Conservation (phyloP, 2,329 filamentous ascomycete genomes). For the Davidsoniella australis region DNA sequence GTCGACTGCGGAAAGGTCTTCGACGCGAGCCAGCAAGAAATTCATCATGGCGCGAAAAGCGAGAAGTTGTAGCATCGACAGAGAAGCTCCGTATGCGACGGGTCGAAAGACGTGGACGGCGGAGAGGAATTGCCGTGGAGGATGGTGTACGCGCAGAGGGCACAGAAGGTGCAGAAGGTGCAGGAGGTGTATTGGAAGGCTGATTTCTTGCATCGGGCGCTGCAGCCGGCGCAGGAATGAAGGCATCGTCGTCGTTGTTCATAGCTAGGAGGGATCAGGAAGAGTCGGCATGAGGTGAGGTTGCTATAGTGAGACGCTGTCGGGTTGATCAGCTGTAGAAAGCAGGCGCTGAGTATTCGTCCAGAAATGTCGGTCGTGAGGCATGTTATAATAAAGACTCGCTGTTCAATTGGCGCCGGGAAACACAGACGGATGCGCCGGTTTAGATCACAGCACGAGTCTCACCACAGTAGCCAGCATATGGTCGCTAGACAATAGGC, state of each 20-base stretch:
- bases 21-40: constrained; percentile 14
- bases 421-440: too few species aligned
- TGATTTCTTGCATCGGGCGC: neutral
- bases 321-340: too few species aligned
- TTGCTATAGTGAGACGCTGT: too few species aligned
- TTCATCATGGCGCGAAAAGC: constrained; percentile 9
- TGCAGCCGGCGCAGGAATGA: constrained; percentile 1
- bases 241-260: constrained; percentile 4
- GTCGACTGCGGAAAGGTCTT: constrained; percentile 18
- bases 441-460: too few species aligned
- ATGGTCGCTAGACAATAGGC: too few species aligned
- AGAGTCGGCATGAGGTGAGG: too few species aligned
- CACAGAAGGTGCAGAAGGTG: neutral
- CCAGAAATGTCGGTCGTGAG: too few species aligned
- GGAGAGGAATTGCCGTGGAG: constrained; percentile 7
- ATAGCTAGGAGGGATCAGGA: neutral
- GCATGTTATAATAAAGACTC: too few species aligned
- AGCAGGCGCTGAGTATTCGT: too few species aligned
- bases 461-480: too few species aligned
- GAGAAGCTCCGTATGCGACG: constrained; percentile 10
- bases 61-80: constrained; percentile 5
- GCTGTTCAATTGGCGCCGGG: too few species aligned
- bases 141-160: constrained; percentile 3
- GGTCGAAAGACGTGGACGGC: neutral
- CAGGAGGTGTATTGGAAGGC: neutral